Conservation (phyloP, 2,329 filamentous ascomycete species). For the Sporothrix phasma region DNA sequence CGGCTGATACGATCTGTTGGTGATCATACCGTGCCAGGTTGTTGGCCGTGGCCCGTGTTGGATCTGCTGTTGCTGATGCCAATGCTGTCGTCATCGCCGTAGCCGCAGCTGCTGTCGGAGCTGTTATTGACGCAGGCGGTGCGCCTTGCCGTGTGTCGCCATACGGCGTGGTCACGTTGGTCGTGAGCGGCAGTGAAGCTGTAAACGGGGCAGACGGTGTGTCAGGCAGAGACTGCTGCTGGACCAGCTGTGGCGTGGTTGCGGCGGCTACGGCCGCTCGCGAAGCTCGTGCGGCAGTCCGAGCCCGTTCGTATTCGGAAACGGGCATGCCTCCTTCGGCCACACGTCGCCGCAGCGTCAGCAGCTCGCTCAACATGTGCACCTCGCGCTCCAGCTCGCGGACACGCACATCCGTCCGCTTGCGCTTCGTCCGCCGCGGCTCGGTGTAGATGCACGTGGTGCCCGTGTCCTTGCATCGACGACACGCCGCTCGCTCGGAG, state of each 20-base stretch:
- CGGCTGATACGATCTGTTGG: neutral
- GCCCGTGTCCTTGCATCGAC: slow-evolving; percentile 10
- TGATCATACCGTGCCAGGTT: neutral
- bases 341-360: slow-evolving; percentile 4
- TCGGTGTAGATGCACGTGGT: slow-evolving; percentile 13
- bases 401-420: slow-evolving; percentile 51
- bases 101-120: neutral
- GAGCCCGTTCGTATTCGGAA: neutral
- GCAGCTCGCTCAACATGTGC: slow-evolving; percentile 39
- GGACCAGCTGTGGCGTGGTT: neutral
- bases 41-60: neutral
- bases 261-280: neutral
- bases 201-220: neutral
- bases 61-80: neutral
- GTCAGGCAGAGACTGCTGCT: neutral
- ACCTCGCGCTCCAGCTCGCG: slow-evolving; percentile 72
- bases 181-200: neutral
- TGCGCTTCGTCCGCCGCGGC: slow-evolving; percentile 15
- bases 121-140: neutral
- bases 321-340: neutral
- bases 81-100: neutral
- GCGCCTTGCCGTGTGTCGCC: neutral
- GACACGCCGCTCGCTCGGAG: slow-evolving; percentile 13
- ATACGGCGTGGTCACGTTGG: neutral
- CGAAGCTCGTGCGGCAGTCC: neutral